phyloP scores from a whole-genome alignment of 441 rosid species.

The Adansonia gregorii region DNA sequence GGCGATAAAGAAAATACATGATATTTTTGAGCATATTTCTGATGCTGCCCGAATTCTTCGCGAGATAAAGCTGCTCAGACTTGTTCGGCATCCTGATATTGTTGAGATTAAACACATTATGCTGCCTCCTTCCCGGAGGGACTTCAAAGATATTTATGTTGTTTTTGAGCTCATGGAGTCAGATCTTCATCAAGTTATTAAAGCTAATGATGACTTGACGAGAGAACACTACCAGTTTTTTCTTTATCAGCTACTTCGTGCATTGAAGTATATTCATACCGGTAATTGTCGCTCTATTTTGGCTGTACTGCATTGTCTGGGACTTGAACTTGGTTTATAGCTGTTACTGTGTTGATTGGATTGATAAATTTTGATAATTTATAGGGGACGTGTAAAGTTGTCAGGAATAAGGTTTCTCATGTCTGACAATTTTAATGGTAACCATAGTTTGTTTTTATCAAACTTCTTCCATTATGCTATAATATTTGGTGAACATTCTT shows the following conservation, averaged over 20 bases:
- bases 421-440: slow-evolving; percentile 1
- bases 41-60: slow-evolving; percentile 75
- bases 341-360: neutral
- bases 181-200: slow-evolving; percentile 79
- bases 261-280: slow-evolving; percentile 61
- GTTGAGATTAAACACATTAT: slow-evolving; percentile 78
- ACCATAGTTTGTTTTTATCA: neutral
- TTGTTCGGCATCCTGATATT: slow-evolving; percentile 71
- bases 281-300: slow-evolving; percentile 32
- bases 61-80: slow-evolving; percentile 69
- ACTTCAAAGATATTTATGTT: slow-evolving; percentile 75
- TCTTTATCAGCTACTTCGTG: slow-evolving; percentile 74
- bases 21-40: slow-evolving; percentile 64
- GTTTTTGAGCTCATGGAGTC: slow-evolving; percentile 86
- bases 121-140: slow-evolving; percentile 74
- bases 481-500: neutral
- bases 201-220: slow-evolving; percentile 78
- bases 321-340: neutral
- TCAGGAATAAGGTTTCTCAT: neutral
- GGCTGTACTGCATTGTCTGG: neutral
- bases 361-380: slow-evolving; percentile 14
- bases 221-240: slow-evolving; percentile 78
- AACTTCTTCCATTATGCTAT: neutral
- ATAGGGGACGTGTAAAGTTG: neutral
- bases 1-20: slow-evolving; percentile 55